Evolutionary conservation across 768 basidiomycete genomes (phyloP), one percentile per base, ranked within the genome.

Genomic region (Rhodocollybia butyracea): DNA sequence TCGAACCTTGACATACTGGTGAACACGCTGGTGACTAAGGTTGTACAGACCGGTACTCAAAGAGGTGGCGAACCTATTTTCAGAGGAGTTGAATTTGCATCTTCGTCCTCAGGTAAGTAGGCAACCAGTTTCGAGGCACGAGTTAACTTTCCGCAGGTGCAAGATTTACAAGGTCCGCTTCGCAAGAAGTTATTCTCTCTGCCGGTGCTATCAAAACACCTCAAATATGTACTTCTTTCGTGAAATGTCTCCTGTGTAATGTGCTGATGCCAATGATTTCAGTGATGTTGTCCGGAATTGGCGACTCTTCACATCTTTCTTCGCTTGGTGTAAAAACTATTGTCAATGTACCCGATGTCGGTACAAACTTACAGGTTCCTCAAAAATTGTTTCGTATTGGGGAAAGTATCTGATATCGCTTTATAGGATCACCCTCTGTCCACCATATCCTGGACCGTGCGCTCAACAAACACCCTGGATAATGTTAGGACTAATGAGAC

Each of bases 131-230:
- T 3, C 46, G n/a, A n/a, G n/a, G 11, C 21, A 17, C 39, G 5
- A 17, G 21, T 19, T 30, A 32, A 31, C 26, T 43, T 12, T 5
- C 51, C 39, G n/a, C 30, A 59, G 62, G 56, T 40, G 45, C 27
- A 8, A 22, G 40, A 30, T 43, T 32, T 3, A 45, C 41, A 4
- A 41, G 67, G 5, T 46, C 43, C 13, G 67, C 69, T 3, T 30
- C 21, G 2, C 62, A 64, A 22, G 70, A 70, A 48, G 66, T 72
- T 12, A 61, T 72, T 24, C 57, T 72, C 2, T 65, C 66, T 5
- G 69, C 67, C 2, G 70, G 70, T 7, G 31, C 65, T 3, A 60
- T 68, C 55, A 66, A 65, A 10, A 67, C 66, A 3, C 63, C 69
- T n/a, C 53, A 57, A 13, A 54, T 40, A 19, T 19, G 7, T n/a